These are phyloP conservation scores for Abrus precatorius DNA, from an alignment of 306 rosid species.

Conservation along the genomic window DNA sequence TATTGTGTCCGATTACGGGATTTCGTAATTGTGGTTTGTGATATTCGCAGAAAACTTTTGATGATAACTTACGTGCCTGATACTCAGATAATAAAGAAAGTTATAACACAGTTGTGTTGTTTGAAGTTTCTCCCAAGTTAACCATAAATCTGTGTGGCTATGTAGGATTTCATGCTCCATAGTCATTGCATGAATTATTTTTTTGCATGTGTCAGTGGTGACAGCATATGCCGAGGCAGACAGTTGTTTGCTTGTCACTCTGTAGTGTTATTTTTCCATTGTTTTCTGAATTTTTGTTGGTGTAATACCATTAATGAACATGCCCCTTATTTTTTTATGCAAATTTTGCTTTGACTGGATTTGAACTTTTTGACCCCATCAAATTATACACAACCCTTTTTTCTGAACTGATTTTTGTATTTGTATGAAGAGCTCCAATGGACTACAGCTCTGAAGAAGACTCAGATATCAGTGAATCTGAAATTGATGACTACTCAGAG, in stretches of 20 bases:
- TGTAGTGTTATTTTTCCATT: neutral
- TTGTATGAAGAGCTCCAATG: conserved; percentile 45
- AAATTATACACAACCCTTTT: neutral
- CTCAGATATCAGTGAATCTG: conserved; percentile 92
- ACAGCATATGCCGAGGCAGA: neutral
- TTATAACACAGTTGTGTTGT: neutral
- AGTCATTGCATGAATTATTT: neutral
- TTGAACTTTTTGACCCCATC: neutral
- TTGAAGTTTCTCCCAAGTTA: neutral
- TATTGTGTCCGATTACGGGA: conserved; percentile 22
- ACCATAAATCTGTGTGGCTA: neutral
- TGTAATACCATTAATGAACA: conserved; percentile 9
- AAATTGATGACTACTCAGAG: conserved; percentile 75
- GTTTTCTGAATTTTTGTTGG: neutral
- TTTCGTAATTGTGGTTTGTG: neutral
- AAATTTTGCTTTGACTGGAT: conserved; percentile 12
- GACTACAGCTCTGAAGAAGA: conserved; percentile 88
- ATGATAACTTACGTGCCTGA: neutral
- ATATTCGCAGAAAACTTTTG: neutral
- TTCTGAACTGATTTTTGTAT: conserved; percentile 41
- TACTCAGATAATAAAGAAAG: neutral
- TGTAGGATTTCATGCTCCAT: neutral
- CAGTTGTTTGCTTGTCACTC: conserved; percentile 8
- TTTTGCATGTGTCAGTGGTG: neutral
- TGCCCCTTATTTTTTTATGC: conserved; percentile 10